phyloP scores from a whole-genome alignment of 306 rosid genomes.

The Cicer arietinum region DNA sequence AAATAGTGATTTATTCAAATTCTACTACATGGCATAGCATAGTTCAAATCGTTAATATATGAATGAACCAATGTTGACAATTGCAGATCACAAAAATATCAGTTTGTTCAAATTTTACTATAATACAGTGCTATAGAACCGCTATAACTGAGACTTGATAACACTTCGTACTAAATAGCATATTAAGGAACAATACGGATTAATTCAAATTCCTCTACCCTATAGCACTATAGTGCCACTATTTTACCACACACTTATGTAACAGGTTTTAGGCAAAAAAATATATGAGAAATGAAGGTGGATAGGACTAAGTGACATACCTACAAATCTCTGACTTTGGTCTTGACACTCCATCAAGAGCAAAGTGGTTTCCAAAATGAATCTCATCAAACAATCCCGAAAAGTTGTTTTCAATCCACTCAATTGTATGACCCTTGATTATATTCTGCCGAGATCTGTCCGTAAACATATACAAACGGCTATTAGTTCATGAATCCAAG shows the following conservation, averaged over 20 bases:
- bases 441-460: conserved; percentile 83
- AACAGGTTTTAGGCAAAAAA: neutral
- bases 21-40: neutral
- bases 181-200: too few species aligned
- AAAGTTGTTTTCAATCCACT: conserved; percentile 79
- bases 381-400: conserved; percentile 83
- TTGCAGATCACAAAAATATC: too few species aligned
- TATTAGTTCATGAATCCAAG: conserved; percentile 37
- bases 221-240: too few species aligned
- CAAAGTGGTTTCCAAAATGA: conserved; percentile 95
- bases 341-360: conserved; percentile 77
- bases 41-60: neutral
- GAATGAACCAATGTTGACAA: neutral
- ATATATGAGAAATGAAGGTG: conserved; percentile 13
- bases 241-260: too few species aligned
- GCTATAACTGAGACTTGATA: too few species aligned
- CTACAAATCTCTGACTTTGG: conserved; percentile 89
- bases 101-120: too few species aligned
- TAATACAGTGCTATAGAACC: too few species aligned
- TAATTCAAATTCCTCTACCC: too few species aligned
- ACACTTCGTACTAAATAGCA: too few species aligned
- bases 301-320: conserved; percentile 46
- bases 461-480: conserved; percentile 29
- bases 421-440: conserved; percentile 86
- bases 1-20: too few species aligned